Evolutionary conservation across 192 early-diverging fungal genomes (phyloP), one percentile per base, ranked within the genome.

Genomic region (Backusella luteola): DNA sequence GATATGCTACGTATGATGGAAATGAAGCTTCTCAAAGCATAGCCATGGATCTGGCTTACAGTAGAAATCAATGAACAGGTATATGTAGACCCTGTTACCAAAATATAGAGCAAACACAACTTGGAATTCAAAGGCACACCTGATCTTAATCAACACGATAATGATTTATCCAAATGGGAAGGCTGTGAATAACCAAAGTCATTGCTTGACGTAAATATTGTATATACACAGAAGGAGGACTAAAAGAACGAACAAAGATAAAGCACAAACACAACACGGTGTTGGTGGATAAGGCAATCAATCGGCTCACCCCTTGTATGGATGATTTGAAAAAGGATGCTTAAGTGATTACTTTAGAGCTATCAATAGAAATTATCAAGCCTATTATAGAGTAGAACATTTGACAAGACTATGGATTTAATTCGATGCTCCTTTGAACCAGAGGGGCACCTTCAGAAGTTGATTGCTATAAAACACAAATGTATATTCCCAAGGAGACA

Each of bases 1-100:
- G 91, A 94, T 79, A 85, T 94, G 6, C 73, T 94, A 29, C 82
- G 88, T 3, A 89, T 90, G 46, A 89, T 90, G 0, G 92, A 94
- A 80, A 86, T 87, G 29, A 92, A 94, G 74, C 87, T 94, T 0
- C 77, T 84, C 6, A 82, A 89, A 8, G 82, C 85, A 9, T 81
- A 85, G 12, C 74, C 93, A 29, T 84, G 86, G 73, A 83, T 87
- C 17, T 85, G 88, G 83, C 75, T 94, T 42, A 85, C 82, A 39
- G 74, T 87, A 4, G 92, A 91, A 72, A 94, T 93, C 70, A 76
- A 74, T 49, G 93, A 94, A 78, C 93, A 93, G 80, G 74, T 75
- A 15, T 79, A 85, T 42, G 63, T 89, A 19, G 93, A 94, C 76
- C 85, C 89, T 17, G 81, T 86, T 14, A 71, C 38, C 44, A 85